Evolutionary conservation across 2,329 filamentous ascomycete genomes (phyloP).

Genomic region (Myrmaecium sp.): DNA sequence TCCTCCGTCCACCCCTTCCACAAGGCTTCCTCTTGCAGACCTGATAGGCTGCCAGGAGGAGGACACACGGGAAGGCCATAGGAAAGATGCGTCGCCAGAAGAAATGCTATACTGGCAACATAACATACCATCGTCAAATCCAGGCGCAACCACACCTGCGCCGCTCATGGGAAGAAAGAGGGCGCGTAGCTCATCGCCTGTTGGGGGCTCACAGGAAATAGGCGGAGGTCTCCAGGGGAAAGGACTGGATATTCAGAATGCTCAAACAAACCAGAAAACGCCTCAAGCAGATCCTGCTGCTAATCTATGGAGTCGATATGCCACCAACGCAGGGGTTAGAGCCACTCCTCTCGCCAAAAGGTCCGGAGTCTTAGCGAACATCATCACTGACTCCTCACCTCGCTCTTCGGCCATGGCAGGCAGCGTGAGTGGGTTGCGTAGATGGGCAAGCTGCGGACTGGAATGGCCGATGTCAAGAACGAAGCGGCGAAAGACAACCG

Average conservation of each 20-base stretch:
- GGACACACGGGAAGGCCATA: constrained; percentile 29
- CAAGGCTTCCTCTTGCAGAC: constrained; percentile 41
- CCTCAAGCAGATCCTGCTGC: constrained; percentile 29
- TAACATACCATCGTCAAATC: constrained; percentile 22
- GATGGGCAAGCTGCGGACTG: constrained; percentile 34
- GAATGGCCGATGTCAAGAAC: constrained; percentile 27
- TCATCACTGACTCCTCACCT: constrained; percentile 30
- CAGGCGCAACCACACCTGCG: constrained; percentile 23
- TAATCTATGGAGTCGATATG: constrained; percentile 30
- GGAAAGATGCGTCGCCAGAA: constrained; percentile 36
- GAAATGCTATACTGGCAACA: constrained; percentile 45
- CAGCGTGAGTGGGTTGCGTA: constrained; percentile 27
- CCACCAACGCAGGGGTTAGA: constrained; percentile 17
- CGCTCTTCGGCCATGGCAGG: constrained; percentile 26
- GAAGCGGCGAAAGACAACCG: constrained; percentile 24
- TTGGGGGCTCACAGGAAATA: constrained; percentile 20
- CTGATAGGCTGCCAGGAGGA: constrained; percentile 45
- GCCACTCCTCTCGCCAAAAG: constrained; percentile 19
- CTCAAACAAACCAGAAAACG: constrained; percentile 17
- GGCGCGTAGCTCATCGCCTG: constrained; percentile 29
- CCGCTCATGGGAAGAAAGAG: constrained; percentile 26
- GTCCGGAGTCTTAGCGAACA: constrained; percentile 23
- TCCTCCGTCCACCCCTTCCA: constrained; percentile 37
- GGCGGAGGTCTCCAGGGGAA: constrained; percentile 11
- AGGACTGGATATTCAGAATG: constrained; percentile 10